Conservation (phyloP, 179 eudicot species). For the Gypsophila paniculata region DNA sequence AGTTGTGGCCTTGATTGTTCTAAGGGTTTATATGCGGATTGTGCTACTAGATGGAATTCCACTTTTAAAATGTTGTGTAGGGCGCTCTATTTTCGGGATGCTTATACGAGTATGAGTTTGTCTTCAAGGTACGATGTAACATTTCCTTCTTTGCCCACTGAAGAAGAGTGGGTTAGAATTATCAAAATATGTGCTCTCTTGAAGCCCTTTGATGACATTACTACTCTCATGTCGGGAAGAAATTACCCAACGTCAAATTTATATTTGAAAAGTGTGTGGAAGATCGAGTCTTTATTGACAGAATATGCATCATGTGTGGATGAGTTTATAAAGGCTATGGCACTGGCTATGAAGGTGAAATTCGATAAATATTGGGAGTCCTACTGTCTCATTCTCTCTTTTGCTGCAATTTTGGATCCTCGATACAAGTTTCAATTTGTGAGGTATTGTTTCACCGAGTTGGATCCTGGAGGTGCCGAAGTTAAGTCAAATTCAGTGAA, state of each 20-base stretch:
- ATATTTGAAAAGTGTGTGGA: constrained; percentile 12
- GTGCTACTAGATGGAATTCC: too few relatives aligned
- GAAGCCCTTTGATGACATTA: constrained; percentile 20
- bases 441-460: constrained; percentile 8
- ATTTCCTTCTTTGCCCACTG: background rate
- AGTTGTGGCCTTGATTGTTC: constrained; percentile 2
- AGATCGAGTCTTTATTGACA: background rate
- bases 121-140: background rate
- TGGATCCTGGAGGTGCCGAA: background rate
- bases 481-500: background rate
- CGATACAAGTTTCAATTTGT: constrained; percentile 18
- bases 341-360: constrained; percentile 10
- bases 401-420: constrained; percentile 26
- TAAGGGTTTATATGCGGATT: background rate
- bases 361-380: constrained; percentile 24
- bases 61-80: constrained; percentile 5
- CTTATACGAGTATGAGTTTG: background rate
- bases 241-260: constrained; percentile 22
- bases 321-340: background rate
- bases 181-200: background rate
- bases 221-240: constrained; percentile 8
- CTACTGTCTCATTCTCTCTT: constrained; percentile 8
- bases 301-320: background rate
- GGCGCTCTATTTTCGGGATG: background rate
- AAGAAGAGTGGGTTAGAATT: constrained; percentile 1